Evolutionary conservation across 169 alveolate genomes (phyloP), one percentile per base, ranked within the genome.

Genomic region (Cytauxzoon felis): DNA sequence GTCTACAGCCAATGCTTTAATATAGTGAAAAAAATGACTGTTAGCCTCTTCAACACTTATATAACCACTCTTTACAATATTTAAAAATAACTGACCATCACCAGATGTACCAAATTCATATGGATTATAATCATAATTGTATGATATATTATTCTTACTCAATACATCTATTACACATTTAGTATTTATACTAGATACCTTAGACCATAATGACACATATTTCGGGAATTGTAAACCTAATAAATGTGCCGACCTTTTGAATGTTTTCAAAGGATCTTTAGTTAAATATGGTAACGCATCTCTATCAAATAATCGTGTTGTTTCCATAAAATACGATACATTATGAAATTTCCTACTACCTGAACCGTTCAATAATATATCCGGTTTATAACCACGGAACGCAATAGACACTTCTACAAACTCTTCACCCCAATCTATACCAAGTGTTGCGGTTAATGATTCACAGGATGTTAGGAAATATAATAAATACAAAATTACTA

Each of bases 381-480:
- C 87, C 52, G 85, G 85, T 23, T 81, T 75, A 30, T 81, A 80
- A 3, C 91, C 91, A 1, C 88, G 83, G 47, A 82, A 80, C 33
- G 78, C 89, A 33, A 81, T 86, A 30, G 91, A 72, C 16, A 80
- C 91, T 27, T 86, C 81, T 19, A 86, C 87, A 65, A 30, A 86
- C 32, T 86, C 91, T 27, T 72, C 87, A 19, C 91, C 91, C 66
- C 83, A 86, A 64, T 86, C 91, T 8, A 86, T 67, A 6, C 91
- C 91, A 49, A 86, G 32, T 13, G 87, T 60, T 18, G 58, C 84
- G 49, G 67, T 26, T 1, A 38, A 47, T 19, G 73, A 45, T 9
- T 43, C 11, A 18, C 33, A 49, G 16, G 13, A 50, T 5, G 30
- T 2, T 16, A 29, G 2, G 1, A 52, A 5, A n/a, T 26, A 33